Evolutionary conservation across 345 rosid genomes (phyloP), one percentile per base, ranked within the genome.

Genomic region (Boechera stricta): DNA sequence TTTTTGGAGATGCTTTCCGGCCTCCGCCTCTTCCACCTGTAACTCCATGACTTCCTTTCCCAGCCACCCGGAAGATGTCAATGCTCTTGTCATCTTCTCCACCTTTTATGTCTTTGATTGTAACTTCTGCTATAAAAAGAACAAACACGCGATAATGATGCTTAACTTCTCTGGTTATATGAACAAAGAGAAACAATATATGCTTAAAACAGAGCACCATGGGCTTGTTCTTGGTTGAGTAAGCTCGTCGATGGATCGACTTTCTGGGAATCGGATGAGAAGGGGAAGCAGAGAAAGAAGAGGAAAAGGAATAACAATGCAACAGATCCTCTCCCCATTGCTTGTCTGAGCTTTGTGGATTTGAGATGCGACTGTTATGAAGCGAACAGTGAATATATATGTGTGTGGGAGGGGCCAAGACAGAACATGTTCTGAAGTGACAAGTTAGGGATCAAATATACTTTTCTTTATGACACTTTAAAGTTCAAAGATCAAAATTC

Each of bases 1-100:
- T 77, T 0, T 64, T 79, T 1, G 77, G 82, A 67, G 44, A 0
- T 78, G 70, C 44, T 73, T 73, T 79, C 36, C 78, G 74, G 31
- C 82, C 82, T 32, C 77, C 64, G 12, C 78, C 74, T 67, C 24
- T 55, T 35, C 65, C 78, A 13, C 74, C 71, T 67, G 42, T 7
- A 52, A 78, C 73, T 67, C 65, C 74, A 56, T 35, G 82, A 28
- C 13, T 10, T 66, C 77, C 81, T 67, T 12, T 67, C 26, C 65
- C 66, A 35, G 69, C 38, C 21, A 21, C 21, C 24, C 47, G 52
- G 70, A 67, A 72, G 7, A 73, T 35, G 60, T 72, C 3, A 4
- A 67, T 61, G 59, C 70, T 61, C 18, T 67, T 60, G 10, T 73
- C 78, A 52, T 60, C 78, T 53, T 59, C 18, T 28, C 9, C 47